Conservation (phyloP, 257 asterid genomes). For the Lithospermum erythrorhizon region DNA sequence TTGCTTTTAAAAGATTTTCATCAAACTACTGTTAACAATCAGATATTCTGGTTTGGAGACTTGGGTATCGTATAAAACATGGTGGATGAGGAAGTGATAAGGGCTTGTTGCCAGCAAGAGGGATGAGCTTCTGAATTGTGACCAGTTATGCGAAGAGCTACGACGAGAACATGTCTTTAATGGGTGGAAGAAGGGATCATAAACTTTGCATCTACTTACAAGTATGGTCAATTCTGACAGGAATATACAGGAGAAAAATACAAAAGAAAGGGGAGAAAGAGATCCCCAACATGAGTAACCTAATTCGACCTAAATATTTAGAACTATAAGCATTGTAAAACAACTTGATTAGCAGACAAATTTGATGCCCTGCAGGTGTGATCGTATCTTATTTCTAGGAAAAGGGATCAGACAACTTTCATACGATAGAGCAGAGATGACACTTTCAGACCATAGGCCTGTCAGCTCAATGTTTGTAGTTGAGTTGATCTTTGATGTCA, state of each 20-base stretch:
- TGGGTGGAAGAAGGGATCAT: slow-evolving; percentile 91
- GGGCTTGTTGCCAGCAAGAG: slow-evolving; percentile 63
- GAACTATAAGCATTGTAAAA: not conserved
- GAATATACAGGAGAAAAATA: slow-evolving; percentile 52
- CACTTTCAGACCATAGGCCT: slow-evolving; percentile 81
- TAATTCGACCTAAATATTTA: not conserved
- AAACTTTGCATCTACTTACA: slow-evolving; percentile 85
- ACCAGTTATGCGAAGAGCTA: slow-evolving; percentile 74
- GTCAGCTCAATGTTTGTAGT: slow-evolving; percentile 58
- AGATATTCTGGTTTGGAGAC: slow-evolving; percentile 98
- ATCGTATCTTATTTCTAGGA: slow-evolving; percentile 84
- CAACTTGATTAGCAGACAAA: not conserved
- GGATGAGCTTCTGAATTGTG: slow-evolving; percentile 58
- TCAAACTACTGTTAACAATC: slow-evolving; percentile 37
- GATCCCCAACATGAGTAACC: slow-evolving; percentile 94
- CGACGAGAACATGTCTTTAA: slow-evolving; percentile 64
- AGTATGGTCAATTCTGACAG: slow-evolving; percentile 68
- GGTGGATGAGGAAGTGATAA: slow-evolving; percentile 49
- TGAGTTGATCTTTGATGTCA: slow-evolving; percentile 64
- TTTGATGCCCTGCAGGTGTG: slow-evolving; percentile 50
- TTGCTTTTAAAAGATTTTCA: slow-evolving; percentile 5
- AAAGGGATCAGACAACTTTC: slow-evolving; percentile 70
- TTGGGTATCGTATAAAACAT: slow-evolving; percentile 79
- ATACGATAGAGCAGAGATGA: slow-evolving; percentile 54
- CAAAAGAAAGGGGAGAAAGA: slow-evolving; percentile 77